Conservation (phyloP, 164 flowering plant species). For the Chimonanthus praecox region DNA sequence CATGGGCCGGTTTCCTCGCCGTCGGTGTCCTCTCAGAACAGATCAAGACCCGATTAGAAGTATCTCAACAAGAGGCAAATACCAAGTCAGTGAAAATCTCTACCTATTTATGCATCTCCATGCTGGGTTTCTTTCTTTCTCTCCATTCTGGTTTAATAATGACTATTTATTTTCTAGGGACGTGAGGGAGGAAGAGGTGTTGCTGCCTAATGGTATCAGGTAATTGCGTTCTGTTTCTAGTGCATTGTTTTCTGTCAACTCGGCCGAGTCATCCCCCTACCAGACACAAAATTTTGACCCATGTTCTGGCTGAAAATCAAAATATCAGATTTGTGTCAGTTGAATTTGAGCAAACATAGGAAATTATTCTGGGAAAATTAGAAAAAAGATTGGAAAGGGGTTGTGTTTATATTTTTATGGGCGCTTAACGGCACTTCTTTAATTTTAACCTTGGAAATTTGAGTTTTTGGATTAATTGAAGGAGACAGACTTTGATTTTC, state of each 20-base stretch:
- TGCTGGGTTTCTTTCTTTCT: not conserved
- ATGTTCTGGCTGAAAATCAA: too few species aligned
- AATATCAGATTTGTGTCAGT: too few species aligned
- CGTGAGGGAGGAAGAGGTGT: conserved; percentile 63
- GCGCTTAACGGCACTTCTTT: too few species aligned
- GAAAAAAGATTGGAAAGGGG: too few species aligned
- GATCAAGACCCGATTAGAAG: conserved; percentile 76
- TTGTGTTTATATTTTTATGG: too few species aligned
- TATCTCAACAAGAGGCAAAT: conserved; percentile 62
- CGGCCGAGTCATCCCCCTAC: not conserved
- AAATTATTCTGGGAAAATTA: too few species aligned
- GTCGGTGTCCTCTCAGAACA: conserved; percentile 83
- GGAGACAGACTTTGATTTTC: too few species aligned
- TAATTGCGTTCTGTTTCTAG: conserved; percentile 3
- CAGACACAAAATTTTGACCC: too few species aligned
- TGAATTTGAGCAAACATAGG: too few species aligned
- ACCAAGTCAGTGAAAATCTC: conserved; percentile 39
- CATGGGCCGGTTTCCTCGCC: conserved; percentile 82
- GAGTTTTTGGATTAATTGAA: too few species aligned
- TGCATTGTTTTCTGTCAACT: not conserved
- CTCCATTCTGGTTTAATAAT: not conserved
- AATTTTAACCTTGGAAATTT: too few species aligned
- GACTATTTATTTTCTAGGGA: conserved; percentile 35
- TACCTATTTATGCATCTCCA: not conserved
- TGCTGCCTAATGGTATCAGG: conserved; percentile 82